phyloP scores from a whole-genome alignment of 2,329 filamentous ascomycete genomes.

The Aspergillus sp. region DNA sequence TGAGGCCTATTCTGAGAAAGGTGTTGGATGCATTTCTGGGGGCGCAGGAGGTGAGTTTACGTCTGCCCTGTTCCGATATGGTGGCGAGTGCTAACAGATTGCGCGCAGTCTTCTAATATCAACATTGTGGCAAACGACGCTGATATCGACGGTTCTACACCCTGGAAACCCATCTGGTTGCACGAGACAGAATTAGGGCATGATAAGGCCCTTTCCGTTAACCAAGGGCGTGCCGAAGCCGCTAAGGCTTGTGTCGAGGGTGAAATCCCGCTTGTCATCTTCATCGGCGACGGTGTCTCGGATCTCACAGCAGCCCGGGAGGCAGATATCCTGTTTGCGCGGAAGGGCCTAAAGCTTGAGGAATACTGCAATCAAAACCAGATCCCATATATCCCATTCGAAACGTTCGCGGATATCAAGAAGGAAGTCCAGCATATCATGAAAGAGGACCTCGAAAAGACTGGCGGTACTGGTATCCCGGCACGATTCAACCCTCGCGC shows the following conservation, averaged over 20 bases:
- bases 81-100: background rate
- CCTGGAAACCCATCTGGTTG: constrained; percentile 61
- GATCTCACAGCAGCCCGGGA: constrained; percentile 60
- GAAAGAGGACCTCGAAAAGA: constrained; percentile 55
- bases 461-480: constrained; percentile 53
- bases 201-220: constrained; percentile 60
- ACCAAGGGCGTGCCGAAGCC: constrained; percentile 52
- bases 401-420: constrained; percentile 62
- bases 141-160: constrained; percentile 49
- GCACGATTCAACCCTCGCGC: constrained; percentile 60
- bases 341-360: constrained; percentile 58
- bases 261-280: constrained; percentile 59
- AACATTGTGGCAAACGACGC: constrained; percentile 64
- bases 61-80: background rate
- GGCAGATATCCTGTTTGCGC: constrained; percentile 62
- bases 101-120: constrained; percentile 46
- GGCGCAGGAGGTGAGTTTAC: constrained; percentile 41
- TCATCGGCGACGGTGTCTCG: constrained; percentile 64
- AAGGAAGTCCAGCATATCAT: constrained; percentile 52
- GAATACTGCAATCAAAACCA: constrained; percentile 59
- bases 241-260: constrained; percentile 52
- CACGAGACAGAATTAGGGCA: constrained; percentile 60
- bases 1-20: constrained; percentile 56
- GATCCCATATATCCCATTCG: constrained; percentile 56
- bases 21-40: constrained; percentile 61